Base-by-base conservation (phyloP, 1,139 yeast species). In the Candida mesenterica region DNA sequence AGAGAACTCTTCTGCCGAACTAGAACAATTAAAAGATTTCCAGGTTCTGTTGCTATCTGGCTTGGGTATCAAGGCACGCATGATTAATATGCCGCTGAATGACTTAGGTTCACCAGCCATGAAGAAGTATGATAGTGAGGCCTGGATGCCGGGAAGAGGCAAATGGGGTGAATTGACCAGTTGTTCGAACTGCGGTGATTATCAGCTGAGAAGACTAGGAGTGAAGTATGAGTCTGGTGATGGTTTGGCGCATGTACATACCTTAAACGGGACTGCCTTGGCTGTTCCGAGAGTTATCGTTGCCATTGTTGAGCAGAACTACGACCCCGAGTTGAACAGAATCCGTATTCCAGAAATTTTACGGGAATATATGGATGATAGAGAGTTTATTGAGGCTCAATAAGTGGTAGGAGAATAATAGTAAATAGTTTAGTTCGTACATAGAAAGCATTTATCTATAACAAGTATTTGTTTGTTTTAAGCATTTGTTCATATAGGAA, bases 71-170 rank as follows among this genome's bases (percentile, higher is more conserved):
- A 71, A 79, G 24, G 96, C 96, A 2, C 77, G 89, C 42, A 85
- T 92, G 26, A 64, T 92, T 24, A 79, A 85, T 46, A 89, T 94
- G 90, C 97, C 97, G 0, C 79, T 82, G 16, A 79, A 85, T 42
- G 98, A 94, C 54, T 64, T 94, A 34, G 98, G 98, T 0, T 83
- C 96, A 0, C 96, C 98, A 1, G 98, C 98, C 0, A 77, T 73
- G 59, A 82, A 84, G 52, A 94, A 94, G 59, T 88, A 82, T 52
- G 98, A 94, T 51, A 86, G 90, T 37, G 99, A 94, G 59, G 96
- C 94, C 0, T 88, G 96, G 92, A 92, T 94, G 97, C 98, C 97
- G 0, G 97, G 98, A 2, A 76, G 97, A 49, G 88, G 88, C 2
- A 61, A 64, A 2, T 94, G 95, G 88, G 99, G 99, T 3, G 99